Base-by-base conservation (phyloP, 164 flowering plant species). In the Liriodendron chinense region DNA sequence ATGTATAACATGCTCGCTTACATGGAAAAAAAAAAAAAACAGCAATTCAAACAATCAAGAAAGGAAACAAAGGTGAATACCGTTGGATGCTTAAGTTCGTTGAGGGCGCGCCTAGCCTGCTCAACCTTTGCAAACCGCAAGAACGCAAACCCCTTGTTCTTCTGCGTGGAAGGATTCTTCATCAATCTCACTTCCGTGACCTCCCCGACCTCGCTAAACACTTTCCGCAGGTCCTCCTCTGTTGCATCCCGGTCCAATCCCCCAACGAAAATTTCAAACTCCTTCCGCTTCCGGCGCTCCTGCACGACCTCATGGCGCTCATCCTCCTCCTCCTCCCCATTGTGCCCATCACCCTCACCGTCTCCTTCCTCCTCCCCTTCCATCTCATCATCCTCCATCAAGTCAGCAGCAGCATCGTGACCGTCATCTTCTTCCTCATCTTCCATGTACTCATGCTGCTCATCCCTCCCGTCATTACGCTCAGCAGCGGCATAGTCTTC, bases 61-160 rank as follows among this genome's bases (percentile, higher is more conserved):
- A 86, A 82, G 6, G 28, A 18, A 25, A 28, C 18, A 25, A 67
- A 20, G 28, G 18, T 43, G 16, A 34, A 47, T 69, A 69, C 71
- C 71, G 50, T 47, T 47, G 71, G 71, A 74, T 78, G 76, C 74
- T 78, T 80, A 69, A 83, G 80, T 59, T 83, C 85, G 68, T 72
- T 81, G 50, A 83, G 50, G 24, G 85, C 85, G 23, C 84, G 84
- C 64, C 65, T 76, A 69, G 85, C 84, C 69, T 83, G 84, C 63
- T 79, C 82, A 24, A 79, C 78, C 4, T 82, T 81, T 0, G 80
- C 82, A 72, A 81, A 83, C 10, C 82, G 82, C 69, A 83, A 4
- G 68, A 83, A 83, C 1, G 82, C 85, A 72, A 81, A 83, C 13
- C 85, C 85, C 75, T 81, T 83, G 68, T 81, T 83, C 82, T 77